phyloP scores from a whole-genome alignment of 202 grass and related monocot genomes.

The Carex sylvatica region DNA sequence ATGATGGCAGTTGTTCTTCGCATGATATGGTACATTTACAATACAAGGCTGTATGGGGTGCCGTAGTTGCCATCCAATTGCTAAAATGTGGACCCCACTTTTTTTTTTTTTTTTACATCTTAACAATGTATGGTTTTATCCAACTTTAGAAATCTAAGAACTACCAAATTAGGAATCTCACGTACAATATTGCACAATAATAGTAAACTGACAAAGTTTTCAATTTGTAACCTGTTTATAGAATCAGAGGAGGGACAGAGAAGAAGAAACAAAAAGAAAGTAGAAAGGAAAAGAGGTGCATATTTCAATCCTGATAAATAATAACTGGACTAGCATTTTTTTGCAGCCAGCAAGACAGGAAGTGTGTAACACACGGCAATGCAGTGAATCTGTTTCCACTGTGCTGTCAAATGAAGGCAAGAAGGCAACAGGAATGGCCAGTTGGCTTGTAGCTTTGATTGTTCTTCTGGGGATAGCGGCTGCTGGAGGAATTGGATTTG shows the following conservation, averaged over 20 bases:
- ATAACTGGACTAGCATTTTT: constrained; percentile 6
- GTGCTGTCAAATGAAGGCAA: constrained; percentile 31
- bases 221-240: background rate
- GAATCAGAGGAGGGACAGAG: background rate
- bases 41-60: background rate
- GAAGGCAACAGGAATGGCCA: constrained; percentile 35
- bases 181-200: background rate
- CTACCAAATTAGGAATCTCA: background rate
- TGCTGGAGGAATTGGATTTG: constrained; percentile 49
- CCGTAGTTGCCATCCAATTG: background rate
- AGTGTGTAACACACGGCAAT: constrained; percentile 58
- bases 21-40: constrained; percentile 50
- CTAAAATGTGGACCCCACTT: background rate
- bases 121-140: background rate
- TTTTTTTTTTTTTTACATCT: background rate
- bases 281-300: background rate
- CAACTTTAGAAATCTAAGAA: background rate
- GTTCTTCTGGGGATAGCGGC: constrained; percentile 46
- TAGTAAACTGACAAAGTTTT: background rate
- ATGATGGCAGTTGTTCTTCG: constrained; percentile 58
- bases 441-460: constrained; percentile 63
- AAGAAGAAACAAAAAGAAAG: background rate
- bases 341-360: constrained; percentile 64
- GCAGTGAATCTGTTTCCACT: constrained; percentile 32
- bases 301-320: background rate